phyloP scores from a whole-genome alignment of 78 protist genomes.

The Pigoraptor vietnamica region DNA sequence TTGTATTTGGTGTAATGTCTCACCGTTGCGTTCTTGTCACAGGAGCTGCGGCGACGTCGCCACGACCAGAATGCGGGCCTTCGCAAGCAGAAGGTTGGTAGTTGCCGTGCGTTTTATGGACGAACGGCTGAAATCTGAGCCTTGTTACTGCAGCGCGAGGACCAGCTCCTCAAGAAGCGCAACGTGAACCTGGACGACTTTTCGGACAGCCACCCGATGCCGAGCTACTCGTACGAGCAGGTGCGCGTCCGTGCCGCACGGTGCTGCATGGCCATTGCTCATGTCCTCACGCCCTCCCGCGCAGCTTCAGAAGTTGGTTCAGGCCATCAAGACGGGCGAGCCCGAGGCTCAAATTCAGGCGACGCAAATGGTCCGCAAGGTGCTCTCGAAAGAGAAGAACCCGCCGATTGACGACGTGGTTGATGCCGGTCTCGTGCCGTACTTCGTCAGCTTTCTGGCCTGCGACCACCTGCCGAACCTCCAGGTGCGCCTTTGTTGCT shows the following conservation, averaged over 20 bases:
- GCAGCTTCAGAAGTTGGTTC: neutral
- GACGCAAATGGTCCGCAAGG: conserved; percentile 66
- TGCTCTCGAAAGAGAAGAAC: conserved; percentile 72
- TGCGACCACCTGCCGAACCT: conserved; percentile 39
- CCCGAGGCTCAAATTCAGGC: conserved; percentile 25
- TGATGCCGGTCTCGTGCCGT: conserved; percentile 80
- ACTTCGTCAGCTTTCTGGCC: conserved; percentile 76
- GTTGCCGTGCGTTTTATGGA: no score
- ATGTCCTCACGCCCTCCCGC: no score
- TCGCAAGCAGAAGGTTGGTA: neutral
- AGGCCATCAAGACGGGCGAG: neutral
- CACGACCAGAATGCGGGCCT: neutral
- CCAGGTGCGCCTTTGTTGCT: conserved; percentile 49
- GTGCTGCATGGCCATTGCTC: no score
- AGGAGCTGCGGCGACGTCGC: neutral
- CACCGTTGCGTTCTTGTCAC: no score
- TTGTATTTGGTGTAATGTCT: neutral
- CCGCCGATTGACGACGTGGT: conserved; percentile 95
- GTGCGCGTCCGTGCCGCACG: no score
- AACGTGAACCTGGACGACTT: neutral
- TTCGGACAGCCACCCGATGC: neutral
- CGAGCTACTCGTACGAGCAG: no score
- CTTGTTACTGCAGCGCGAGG: neutral
- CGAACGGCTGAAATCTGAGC: no score
- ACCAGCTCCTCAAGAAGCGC: neutral